Base-by-base conservation (phyloP, 495 filamentous ascomycete species). In the Penicillium flavigenum region DNA sequence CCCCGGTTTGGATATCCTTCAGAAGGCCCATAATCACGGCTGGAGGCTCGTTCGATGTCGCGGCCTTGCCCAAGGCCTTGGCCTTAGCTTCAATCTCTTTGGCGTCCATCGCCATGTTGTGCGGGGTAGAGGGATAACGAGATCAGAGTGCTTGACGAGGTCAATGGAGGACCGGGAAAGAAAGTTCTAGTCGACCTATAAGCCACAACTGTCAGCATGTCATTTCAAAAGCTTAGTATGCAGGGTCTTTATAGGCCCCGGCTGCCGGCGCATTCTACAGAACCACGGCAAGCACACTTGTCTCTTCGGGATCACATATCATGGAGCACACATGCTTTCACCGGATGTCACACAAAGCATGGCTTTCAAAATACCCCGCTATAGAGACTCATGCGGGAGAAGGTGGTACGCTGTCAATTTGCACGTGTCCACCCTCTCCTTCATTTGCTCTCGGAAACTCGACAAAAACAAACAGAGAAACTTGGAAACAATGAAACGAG, bases 61-160 rank as follows among this genome's bases (percentile, higher is more conserved):
- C 75, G 32, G 89, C 90, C 79, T 95, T 96, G 66, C 81, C 78
- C 59, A 98, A 76, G 61, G 84, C 81, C 73, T 87, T 85, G 57
- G 89, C 83, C 65, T 83, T 84, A 51, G 81, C 71, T 44, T 87
- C 83, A 39, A 98, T 84, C 61, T 92, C 88, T 72, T 87, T 88
- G 61, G 84, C 82, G 63, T 96, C 90, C 90, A 96, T 93, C 44
- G 57, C 65, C 64, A 65, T 62, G 29, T 54, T 63, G 51, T 31
- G 38, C 31, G 52, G 47, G 6, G 43, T 56, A 26, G 43, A 8
- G 45, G 56, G 39, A 7, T 45, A 31, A 36, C 9, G 10, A 7
- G 38, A 47, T 31, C 16, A 38, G 22, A 32, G 22, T 22, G 20
- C 16, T 19, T 14, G 11, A 51, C n/a, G 17, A 14, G 16, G 20